Evolutionary conservation across 345 rosid species (phyloP).

Genomic region (Aquilaria yunnanensis): DNA sequence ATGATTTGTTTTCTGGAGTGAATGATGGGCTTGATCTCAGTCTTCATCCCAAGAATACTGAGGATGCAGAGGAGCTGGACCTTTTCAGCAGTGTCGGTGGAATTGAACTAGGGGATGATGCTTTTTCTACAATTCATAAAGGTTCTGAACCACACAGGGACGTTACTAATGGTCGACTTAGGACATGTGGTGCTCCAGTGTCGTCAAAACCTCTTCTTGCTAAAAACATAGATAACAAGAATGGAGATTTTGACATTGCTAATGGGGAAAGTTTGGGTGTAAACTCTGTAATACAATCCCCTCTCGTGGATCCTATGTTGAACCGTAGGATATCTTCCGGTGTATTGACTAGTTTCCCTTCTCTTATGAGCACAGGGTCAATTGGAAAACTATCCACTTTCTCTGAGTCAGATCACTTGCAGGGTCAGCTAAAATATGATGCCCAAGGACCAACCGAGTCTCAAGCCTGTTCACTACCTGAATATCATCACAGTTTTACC

Average conservation of each 20-base stretch:
- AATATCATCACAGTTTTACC: constrained; percentile 35
- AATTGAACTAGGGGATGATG: constrained; percentile 58
- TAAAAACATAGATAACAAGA: constrained; percentile 45
- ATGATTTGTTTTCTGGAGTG: constrained; percentile 59
- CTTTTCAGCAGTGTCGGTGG: constrained; percentile 65
- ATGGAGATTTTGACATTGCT: constrained; percentile 52
- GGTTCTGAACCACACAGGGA: constrained; percentile 25
- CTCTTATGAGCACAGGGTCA: constrained; percentile 34
- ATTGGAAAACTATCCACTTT: constrained; percentile 23
- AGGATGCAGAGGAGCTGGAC: constrained; percentile 59
- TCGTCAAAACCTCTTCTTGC: constrained; percentile 53
- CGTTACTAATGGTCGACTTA: constrained; percentile 25
- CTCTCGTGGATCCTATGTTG: constrained; percentile 24
- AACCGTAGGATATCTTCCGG: constrained; percentile 39
- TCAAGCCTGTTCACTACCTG: constrained; percentile 48
- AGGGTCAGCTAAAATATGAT: constrained; percentile 25
- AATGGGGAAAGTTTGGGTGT: constrained; percentile 23
- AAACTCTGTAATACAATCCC: constrained; percentile 20
- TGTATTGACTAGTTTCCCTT: constrained; percentile 36
- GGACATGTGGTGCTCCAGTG: constrained; percentile 12
- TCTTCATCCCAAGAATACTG: constrained; percentile 21
- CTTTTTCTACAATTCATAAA: constrained; percentile 18
- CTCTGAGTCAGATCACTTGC: constrained; percentile 22
- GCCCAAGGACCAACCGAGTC: constrained; percentile 24
- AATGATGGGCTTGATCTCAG: constrained; percentile 29